Evolutionary conservation across 2,329 filamentous ascomycete species (phyloP).

Genomic region (Cryphonectria japonica): DNA sequence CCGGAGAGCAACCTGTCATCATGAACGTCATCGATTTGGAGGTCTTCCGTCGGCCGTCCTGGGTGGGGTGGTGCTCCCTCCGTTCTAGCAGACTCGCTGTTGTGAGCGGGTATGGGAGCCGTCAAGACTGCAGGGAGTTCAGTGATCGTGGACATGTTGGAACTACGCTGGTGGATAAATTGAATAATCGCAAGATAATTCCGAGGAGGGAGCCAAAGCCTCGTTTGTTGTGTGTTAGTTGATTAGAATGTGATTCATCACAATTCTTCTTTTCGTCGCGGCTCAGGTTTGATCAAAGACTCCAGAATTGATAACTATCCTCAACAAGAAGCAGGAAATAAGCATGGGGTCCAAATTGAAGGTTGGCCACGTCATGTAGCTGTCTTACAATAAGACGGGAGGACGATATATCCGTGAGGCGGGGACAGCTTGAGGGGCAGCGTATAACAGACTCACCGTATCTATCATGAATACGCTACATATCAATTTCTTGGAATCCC

Average conservation of each 20-base stretch:
- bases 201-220: neutral
- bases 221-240: neutral
- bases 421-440: neutral
- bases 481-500: too few species aligned
- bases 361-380: neutral
- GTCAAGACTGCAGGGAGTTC: neutral
- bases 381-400: neutral
- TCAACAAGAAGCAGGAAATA: neutral
- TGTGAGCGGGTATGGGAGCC: neutral
- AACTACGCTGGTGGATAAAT: neutral
- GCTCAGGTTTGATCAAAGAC: neutral
- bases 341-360: neutral
- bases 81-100: neutral
- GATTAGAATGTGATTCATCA: neutral
- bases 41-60: conserved; percentile 8
- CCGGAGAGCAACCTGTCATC: neutral
- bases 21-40: neutral
- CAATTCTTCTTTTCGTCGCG: neutral
- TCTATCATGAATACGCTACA: neutral
- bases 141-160: neutral
- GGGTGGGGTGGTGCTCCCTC: neutral
- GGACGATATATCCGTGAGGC: neutral
- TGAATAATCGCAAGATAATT: neutral
- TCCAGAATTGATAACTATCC: neutral
- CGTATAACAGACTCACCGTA: neutral